phyloP scores from a whole-genome alignment of 176 grass and related monocot genomes.

The Carex littledalei region DNA sequence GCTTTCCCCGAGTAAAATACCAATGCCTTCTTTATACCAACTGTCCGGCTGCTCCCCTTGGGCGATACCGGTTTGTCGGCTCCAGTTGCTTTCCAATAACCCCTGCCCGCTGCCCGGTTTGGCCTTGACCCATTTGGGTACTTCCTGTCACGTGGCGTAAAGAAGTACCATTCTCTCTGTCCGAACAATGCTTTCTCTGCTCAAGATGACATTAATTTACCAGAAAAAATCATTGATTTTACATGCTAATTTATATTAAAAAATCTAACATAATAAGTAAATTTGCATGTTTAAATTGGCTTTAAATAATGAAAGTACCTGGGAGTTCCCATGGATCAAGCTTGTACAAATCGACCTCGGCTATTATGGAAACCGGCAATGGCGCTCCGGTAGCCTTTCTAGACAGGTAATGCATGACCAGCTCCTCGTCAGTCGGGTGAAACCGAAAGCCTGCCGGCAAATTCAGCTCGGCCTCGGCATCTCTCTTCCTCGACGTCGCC shows the following conservation, averaged over 20 bases:
- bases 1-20: conserved; percentile 80
- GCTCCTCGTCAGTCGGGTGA: conserved; percentile 89
- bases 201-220: background rate
- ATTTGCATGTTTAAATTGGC: background rate
- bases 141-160: conserved; percentile 77
- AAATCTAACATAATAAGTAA: background rate
- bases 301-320: conserved; percentile 15
- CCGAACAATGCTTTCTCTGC: conserved; percentile 56
- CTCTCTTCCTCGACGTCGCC: conserved; percentile 19
- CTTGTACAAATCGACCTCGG: conserved; percentile 83
- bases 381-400: conserved; percentile 17
- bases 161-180: conserved; percentile 84
- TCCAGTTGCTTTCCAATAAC: conserved; percentile 92
- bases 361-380: conserved; percentile 48
- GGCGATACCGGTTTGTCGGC: conserved; percentile 56
- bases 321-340: conserved; percentile 75
- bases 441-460: conserved; percentile 74
- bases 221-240: background rate
- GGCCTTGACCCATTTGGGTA: conserved; percentile 75
- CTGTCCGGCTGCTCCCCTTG: background rate
- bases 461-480: conserved; percentile 81
- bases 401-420: conserved; percentile 74
- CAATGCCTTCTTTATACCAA: conserved; percentile 80
- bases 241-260: background rate
- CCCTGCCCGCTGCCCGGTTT: conserved; percentile 44